Base-by-base conservation (phyloP, 2,329 filamentous ascomycete species). In the Colletotrichum destructivum region DNA sequence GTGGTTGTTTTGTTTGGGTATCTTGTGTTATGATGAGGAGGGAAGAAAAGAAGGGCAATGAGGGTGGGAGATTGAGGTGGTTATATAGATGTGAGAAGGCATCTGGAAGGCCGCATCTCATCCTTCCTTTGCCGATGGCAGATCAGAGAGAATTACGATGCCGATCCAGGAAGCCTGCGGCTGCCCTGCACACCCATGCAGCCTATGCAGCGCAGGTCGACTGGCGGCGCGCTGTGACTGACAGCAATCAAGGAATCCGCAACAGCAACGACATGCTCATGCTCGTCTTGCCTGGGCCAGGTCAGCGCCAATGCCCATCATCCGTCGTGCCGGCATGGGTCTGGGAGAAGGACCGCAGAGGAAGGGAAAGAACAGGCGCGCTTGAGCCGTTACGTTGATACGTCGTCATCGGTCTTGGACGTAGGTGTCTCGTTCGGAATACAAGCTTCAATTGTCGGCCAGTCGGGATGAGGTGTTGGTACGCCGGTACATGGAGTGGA, bases 401-500 rank as follows among this genome's bases (percentile, higher is more conserved):
- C 67, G 55, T 69, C 73, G 73, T 74, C 73, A 74, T 74, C 66
- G 73, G 73, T 74, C 73, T 74, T 74, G 71, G 71, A 13, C 38
- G 52, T 46, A 71, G 59, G 57, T 67, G 62, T 63, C 64, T 68
- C 69, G 63, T 23, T 60, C 64, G 46, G 46, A 59, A 71, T 73
- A 62, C 68, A 73, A 71, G 71, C 71, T 71, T 63, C 65, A 49
- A 35, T n/a, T 26, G 56, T 51, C 54, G 40, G 47, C 51, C 70
- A 69, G 69, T 71, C 38, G 59, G 64, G 44, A 42, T 51, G 66
- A 54, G 52, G 46, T 46, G 46, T 21, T 66, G 62, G 59, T 54
- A 65, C 47, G 59, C 54, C 57, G 72, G 66, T 63, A 56, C 42
- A 31, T 31, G 26, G 26, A 31, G 54, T 63, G 52, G 69, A 26